Evolutionary conservation across 2,329 filamentous ascomycete genomes (phyloP).

Genomic region (Aspergillus sp.): DNA sequence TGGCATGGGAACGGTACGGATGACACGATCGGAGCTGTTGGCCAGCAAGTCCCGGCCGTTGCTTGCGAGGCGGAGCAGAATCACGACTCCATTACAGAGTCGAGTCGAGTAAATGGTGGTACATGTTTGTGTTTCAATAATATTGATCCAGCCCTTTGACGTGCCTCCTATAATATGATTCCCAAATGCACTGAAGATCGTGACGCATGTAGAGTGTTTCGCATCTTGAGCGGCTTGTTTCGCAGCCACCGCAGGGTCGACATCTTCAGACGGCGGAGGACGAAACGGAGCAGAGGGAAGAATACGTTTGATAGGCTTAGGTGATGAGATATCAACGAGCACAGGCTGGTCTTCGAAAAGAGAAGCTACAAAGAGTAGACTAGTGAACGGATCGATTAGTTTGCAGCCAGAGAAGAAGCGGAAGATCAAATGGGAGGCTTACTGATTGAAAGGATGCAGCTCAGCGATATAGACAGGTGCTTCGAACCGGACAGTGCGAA

Average conservation of each 20-base stretch:
- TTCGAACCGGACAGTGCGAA: conserved; percentile 84
- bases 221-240: conserved; percentile 89
- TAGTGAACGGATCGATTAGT: conserved; percentile 31
- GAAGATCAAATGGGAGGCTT: conserved; percentile 25
- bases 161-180: conserved; percentile 89
- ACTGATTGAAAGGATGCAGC: conserved; percentile 87
- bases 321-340: conserved; percentile 72
- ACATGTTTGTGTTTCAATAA: conserved; percentile 77
- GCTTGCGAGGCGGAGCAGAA: conserved; percentile 75
- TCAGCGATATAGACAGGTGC: conserved; percentile 95
- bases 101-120: conserved; percentile 86
- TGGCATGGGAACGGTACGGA: conserved; percentile 85
- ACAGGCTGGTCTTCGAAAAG: conserved; percentile 91
- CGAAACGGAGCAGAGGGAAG: conserved; percentile 80
- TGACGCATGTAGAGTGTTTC: conserved; percentile 90
- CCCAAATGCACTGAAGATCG: conserved; percentile 79
- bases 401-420: not conserved
- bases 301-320: conserved; percentile 67
- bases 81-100: conserved; percentile 80
- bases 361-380: conserved; percentile 80
- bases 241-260: conserved; percentile 56
- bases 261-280: conserved; percentile 56
- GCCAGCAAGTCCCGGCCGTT: conserved; percentile 85
- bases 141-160: conserved; percentile 92
- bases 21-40: conserved; percentile 91